phyloP scores from a whole-genome alignment of 202 grass and related monocot species.

The Setaria italica region DNA sequence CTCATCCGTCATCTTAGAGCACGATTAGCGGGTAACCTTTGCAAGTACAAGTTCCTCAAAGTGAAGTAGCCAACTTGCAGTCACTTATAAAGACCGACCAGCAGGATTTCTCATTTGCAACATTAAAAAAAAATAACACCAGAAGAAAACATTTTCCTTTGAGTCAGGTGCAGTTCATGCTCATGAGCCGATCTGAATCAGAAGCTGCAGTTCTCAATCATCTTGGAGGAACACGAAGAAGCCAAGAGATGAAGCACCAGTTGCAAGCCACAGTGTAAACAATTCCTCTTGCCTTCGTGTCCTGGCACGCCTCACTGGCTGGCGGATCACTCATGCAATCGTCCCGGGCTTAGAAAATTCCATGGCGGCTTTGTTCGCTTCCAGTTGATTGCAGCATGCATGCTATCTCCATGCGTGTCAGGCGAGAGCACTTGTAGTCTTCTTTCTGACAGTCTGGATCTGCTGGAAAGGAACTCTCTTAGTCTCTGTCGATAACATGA shows the following conservation, averaged over 20 bases:
- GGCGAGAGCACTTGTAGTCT: conserved; percentile 1
- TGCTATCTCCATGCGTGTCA: not conserved
- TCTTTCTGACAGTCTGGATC: conserved; percentile 21
- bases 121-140: too few species aligned
- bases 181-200: too few species aligned
- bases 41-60: too few species aligned
- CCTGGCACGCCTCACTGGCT: not conserved
- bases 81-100: too few species aligned
- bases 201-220: not conserved
- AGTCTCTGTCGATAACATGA: not conserved
- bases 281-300: not conserved
- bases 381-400: not conserved
- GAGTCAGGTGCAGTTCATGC: too few species aligned
- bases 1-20: too few species aligned
- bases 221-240: conserved; percentile 22
- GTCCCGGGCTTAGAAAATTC: not conserved
- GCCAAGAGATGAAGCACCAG: conserved; percentile 8
- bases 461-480: not conserved
- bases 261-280: conserved; percentile 1
- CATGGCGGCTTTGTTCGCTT: not conserved
- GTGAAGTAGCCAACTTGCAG: too few species aligned
- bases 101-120: too few species aligned
- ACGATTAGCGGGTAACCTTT: too few species aligned
- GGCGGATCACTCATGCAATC: conserved; percentile 1
- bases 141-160: too few species aligned